Percentiles rank a stretch among this genome's conserved stretches.
These are phyloP conservation scores for Leccinum aurantiacum DNA, from an alignment of 768 basidiomycete species.

Conservation along the genomic window DNA sequence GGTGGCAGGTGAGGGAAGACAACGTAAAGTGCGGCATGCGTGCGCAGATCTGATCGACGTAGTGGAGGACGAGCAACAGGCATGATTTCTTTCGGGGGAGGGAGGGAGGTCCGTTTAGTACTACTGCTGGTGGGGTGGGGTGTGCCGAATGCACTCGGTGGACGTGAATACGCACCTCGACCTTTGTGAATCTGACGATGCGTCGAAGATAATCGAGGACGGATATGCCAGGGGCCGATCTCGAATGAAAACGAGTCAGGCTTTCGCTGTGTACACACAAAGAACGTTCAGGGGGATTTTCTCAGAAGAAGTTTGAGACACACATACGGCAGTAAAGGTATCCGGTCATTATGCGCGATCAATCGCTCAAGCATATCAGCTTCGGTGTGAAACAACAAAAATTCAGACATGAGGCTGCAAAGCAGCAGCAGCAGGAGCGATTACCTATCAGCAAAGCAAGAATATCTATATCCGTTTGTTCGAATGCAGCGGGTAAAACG, in stretches of 20 bases:
- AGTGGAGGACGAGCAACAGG: slow-evolving; percentile 79
- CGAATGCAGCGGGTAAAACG: slow-evolving; percentile 80
- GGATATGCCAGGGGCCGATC: slow-evolving; percentile 82
- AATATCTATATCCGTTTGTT: slow-evolving; percentile 78
- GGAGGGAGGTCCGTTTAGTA: slow-evolving; percentile 8
- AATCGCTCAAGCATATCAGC: slow-evolving; percentile 96
- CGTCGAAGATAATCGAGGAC: slow-evolving; percentile 92
- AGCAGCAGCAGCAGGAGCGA: slow-evolving; percentile 24
- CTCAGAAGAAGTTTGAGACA: slow-evolving; percentile 5
- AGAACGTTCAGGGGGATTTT: slow-evolving; percentile 24
- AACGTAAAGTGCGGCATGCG: slow-evolving; percentile 87
- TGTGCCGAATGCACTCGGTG: background rate
- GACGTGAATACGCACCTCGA: slow-evolving; percentile 64
- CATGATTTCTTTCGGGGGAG: slow-evolving; percentile 58
- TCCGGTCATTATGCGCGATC: slow-evolving; percentile 94
- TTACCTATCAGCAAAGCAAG: slow-evolving; percentile 89
- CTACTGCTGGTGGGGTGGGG: background rate
- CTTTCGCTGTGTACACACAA: slow-evolving; percentile 57
- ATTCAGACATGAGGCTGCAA: slow-evolving; percentile 18
- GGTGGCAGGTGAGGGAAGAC: slow-evolving; percentile 94
- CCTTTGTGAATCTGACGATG: slow-evolving; percentile 92
- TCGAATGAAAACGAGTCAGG: slow-evolving; percentile 95
- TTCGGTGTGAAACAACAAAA: slow-evolving; percentile 34
- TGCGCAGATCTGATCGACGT: slow-evolving; percentile 92
- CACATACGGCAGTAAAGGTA: slow-evolving; percentile 76